Evolutionary conservation across 352 stramenopile species (phyloP).

Genomic region (Phytophthora gonapodyides): DNA sequence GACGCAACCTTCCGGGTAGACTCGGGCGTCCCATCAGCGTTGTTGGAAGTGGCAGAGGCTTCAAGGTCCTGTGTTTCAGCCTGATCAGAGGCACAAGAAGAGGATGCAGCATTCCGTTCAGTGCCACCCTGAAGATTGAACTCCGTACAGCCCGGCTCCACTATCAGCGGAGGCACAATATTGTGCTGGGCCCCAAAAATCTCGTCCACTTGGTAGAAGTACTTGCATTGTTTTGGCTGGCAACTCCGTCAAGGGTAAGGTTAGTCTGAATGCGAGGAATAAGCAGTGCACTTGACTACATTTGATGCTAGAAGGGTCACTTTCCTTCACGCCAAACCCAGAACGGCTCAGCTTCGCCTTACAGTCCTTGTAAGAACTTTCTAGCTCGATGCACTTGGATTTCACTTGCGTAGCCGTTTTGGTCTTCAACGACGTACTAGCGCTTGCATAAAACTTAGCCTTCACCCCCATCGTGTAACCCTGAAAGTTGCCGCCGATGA

Average conservation of each 20-base stretch:
- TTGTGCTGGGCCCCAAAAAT: conserved; percentile 1
- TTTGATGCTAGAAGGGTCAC: conserved; percentile 10
- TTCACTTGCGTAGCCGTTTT: conserved; percentile 4
- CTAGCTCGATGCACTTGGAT: conserved; percentile 8
- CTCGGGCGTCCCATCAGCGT: too few species aligned
- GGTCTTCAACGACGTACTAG: neutral
- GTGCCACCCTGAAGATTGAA: too few species aligned
- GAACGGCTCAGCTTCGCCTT: conserved; percentile 2
- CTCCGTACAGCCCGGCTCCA: conserved; percentile 8
- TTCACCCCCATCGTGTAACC: conserved; percentile 9
- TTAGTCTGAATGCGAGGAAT: too few species aligned
- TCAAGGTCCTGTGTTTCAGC: too few species aligned
- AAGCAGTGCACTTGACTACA: too few species aligned
- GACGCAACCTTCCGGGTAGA: too few species aligned
- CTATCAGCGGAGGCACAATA: neutral
- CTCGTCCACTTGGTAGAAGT: conserved; percentile 5
- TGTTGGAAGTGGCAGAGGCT: too few species aligned
- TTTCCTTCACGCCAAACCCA: conserved; percentile 1
- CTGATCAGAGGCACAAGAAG: too few species aligned
- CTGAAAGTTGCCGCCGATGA: neutral
- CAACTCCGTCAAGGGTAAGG: neutral
- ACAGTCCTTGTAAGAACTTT: conserved; percentile 2
- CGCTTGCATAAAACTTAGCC: neutral
- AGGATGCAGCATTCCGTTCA: too few species aligned
- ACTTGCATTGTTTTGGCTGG: conserved; percentile 2